A percentile compares a stretch with the other conserved stretches of the same genome.
These are phyloP conservation scores for Coniferiporia weirii DNA, from an alignment of 1,284 basidiomycete genomes.

Conservation along the genomic window DNA sequence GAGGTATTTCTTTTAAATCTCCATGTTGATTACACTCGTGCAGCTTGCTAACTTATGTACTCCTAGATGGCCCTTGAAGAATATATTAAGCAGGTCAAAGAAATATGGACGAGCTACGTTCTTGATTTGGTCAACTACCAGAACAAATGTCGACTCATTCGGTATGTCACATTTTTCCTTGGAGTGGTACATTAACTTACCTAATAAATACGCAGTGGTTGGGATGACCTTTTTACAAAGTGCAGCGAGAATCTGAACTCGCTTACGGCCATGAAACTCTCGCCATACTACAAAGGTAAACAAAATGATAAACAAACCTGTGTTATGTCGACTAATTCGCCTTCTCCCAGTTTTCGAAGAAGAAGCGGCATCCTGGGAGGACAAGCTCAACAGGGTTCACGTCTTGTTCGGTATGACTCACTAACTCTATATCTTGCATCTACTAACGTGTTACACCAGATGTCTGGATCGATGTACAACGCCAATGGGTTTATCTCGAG, in stretches of 20 bases:
- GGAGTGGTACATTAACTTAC: not conserved
- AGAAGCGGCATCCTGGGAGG: constrained; percentile 91
- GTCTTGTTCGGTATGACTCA: constrained; percentile 81
- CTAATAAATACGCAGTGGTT: constrained; percentile 57
- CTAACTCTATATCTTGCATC: not conserved
- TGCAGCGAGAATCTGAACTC: constrained; percentile 97
- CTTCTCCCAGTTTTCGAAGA: constrained; percentile 77
- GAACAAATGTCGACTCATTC: constrained; percentile 95
- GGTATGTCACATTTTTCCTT: constrained; percentile 39
- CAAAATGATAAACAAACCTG: not conserved
- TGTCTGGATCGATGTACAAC: constrained; percentile 99
- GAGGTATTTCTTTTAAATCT: constrained; percentile 49
- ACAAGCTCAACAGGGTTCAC: constrained; percentile 91
- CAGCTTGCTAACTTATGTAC: constrained; percentile 7
- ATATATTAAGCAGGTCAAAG: constrained; percentile 93
- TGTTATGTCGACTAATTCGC: constrained; percentile 6
- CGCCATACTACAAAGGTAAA: constrained; percentile 91
- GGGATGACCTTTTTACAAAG: constrained; percentile 97
- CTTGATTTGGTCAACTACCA: constrained; percentile 98
- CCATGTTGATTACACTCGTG: not conserved
- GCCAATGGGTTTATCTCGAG: constrained; percentile 99
- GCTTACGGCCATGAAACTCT: constrained; percentile 93
- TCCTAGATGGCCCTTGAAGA: constrained; percentile 86
- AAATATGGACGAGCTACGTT: constrained; percentile 94
- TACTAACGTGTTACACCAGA: constrained; percentile 43